phyloP scores from a whole-genome alignment of 257 asterid species.

The Ilex asprella region DNA sequence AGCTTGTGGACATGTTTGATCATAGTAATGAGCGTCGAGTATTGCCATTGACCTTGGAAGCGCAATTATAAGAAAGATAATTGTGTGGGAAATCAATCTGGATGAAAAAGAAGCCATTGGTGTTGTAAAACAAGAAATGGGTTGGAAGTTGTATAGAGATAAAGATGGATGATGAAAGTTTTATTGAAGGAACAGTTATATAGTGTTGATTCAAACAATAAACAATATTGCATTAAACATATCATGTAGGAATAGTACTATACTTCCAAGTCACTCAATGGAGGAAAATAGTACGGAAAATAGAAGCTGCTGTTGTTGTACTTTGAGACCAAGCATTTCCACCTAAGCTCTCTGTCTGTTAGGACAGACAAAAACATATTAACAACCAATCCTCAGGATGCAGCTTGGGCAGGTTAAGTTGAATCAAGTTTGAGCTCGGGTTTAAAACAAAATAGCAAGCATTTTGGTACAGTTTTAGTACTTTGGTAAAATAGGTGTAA shows the following conservation, averaged over 20 bases:
- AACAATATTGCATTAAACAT: constrained; percentile 6
- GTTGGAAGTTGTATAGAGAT: background rate
- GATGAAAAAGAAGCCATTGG: background rate
- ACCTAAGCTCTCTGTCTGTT: constrained; percentile 14
- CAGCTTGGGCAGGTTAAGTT: background rate
- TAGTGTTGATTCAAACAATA: constrained; percentile 12
- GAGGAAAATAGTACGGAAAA: constrained; percentile 12
- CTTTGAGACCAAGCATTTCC: constrained; percentile 57
- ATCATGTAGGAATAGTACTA: background rate
- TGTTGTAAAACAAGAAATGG: background rate
- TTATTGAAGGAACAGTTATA: constrained; percentile 25
- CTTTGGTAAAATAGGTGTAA: no score
- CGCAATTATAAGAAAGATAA: constrained; percentile 21
- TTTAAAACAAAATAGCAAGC: background rate
- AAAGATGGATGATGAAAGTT: constrained; percentile 9
- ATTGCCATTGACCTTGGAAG: constrained; percentile 29
- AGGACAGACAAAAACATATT: background rate
- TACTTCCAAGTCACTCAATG: constrained; percentile 61
- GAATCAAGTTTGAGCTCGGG: background rate
- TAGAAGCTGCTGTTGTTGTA: constrained; percentile 26
- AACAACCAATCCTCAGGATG: background rate
- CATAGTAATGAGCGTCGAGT: constrained; percentile 53
- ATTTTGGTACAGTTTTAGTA: no score
- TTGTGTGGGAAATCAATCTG: constrained; percentile 6
- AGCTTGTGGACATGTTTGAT: constrained; percentile 60